phyloP scores from a whole-genome alignment of 202 grass and related monocot species.

The Bolboschoenoplectus hybrid region DNA sequence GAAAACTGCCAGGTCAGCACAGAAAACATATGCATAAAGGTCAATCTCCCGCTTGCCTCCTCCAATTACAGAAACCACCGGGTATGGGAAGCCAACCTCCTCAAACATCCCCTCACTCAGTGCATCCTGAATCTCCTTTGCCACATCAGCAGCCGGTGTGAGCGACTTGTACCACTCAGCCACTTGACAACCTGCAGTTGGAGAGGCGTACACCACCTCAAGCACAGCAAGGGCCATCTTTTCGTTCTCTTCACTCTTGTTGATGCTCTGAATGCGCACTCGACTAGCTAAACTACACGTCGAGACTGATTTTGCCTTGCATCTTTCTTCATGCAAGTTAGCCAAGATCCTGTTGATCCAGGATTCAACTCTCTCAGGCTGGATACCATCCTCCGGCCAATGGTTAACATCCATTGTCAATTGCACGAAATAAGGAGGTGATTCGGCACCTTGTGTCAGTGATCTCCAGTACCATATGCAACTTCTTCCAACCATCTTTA shows the following conservation, averaged over 20 bases:
- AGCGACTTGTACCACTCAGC: constrained; percentile 81
- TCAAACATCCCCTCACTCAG: constrained; percentile 73
- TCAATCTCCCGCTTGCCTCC: constrained; percentile 96
- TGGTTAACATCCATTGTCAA: constrained; percentile 86
- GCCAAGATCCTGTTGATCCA: constrained; percentile 80
- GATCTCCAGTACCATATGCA: constrained; percentile 93
- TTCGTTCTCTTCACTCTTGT: constrained; percentile 75
- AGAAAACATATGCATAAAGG: constrained; percentile 94
- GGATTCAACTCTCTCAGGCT: constrained; percentile 93
- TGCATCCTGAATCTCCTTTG: constrained; percentile 78
- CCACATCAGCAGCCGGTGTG: constrained; percentile 76
- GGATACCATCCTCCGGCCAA: constrained; percentile 98
- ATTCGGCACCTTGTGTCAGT: constrained; percentile 92
- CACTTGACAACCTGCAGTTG: constrained; percentile 57
- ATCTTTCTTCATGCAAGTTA: constrained; percentile 81
- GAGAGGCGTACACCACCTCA: constrained; percentile 94
- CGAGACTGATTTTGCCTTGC: constrained; percentile 57
- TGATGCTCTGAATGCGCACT: constrained; percentile 93
- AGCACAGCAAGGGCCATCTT: constrained; percentile 84
- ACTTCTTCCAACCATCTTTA: constrained; percentile 61
- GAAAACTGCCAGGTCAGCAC: constrained; percentile 93
- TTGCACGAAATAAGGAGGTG: constrained; percentile 97
- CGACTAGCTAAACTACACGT: constrained; percentile 72
- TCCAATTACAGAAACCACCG: constrained; percentile 82
- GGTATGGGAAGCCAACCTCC: constrained; percentile 79